A percentile compares a stretch with the other conserved stretches of the same genome.
These are phyloP conservation scores for Geosmithia putterillii DNA, from an alignment of 2,329 filamentous ascomycete genomes.

Conservation along the genomic window DNA sequence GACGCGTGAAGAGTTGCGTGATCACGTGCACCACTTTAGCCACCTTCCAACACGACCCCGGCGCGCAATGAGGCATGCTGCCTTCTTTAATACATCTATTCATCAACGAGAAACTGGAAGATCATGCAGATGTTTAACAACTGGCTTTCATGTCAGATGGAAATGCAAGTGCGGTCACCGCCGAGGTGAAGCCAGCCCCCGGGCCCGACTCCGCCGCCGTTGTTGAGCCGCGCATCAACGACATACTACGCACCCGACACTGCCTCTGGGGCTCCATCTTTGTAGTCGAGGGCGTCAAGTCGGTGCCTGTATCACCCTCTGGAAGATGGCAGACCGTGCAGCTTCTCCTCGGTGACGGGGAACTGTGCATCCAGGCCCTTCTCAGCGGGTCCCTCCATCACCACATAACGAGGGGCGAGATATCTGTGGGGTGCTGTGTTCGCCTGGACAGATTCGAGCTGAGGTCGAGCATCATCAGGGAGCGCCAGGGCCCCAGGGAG, in stretches of 20 bases:
- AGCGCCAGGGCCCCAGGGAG: constrained; percentile 3
- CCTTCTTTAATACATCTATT: too few relatives aligned
- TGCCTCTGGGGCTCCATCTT: constrained; percentile 35
- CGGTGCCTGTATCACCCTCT: constrained; percentile 18
- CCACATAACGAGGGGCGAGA: constrained; percentile 30
- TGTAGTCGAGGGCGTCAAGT: constrained; percentile 33
- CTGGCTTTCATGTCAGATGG: neutral
- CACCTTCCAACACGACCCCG: neutral
- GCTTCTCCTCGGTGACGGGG: constrained; percentile 38
- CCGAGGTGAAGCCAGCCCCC: neutral
- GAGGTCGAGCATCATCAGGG: constrained; percentile 8
- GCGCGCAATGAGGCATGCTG: too few relatives aligned
- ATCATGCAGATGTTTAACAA: too few relatives aligned
- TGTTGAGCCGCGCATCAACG: constrained; percentile 26
- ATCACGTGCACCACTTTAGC: constrained; percentile 1
- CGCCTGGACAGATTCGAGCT: constrained; percentile 28
- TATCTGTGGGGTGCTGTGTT: constrained; percentile 36
- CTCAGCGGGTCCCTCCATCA: constrained; percentile 31
- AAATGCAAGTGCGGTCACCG: neutral
- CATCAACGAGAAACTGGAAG: too few relatives aligned
- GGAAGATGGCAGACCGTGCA: constrained; percentile 30
- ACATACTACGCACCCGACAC: constrained; percentile 34
- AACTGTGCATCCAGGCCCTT: constrained; percentile 41
- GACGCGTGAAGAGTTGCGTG: constrained; percentile 2
- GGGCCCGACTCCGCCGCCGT: neutral